phyloP scores from a whole-genome alignment of 2,329 filamentous ascomycete species.

The Penicillium italicum region DNA sequence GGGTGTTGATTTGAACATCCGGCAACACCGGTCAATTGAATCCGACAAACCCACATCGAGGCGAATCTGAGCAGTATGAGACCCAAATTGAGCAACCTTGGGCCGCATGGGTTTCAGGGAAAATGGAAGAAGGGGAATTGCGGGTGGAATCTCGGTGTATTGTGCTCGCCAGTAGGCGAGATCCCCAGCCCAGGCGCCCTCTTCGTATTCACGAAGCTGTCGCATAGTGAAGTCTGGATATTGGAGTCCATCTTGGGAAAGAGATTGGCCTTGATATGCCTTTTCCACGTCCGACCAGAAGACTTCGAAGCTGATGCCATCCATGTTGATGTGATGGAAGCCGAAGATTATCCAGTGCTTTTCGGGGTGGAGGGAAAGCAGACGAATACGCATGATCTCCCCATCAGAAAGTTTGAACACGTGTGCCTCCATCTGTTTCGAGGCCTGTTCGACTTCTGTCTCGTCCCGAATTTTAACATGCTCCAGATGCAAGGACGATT shows the following conservation, averaged over 20 bases:
- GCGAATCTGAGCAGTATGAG: slow-evolving; percentile 7
- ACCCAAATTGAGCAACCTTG: slow-evolving; percentile 9
- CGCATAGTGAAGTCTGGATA: slow-evolving; percentile 36
- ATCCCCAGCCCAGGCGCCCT: slow-evolving; percentile 27
- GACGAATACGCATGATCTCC: slow-evolving; percentile 22
- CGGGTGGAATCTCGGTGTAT: slow-evolving; percentile 7
- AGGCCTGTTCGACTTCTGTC: slow-evolving; percentile 22
- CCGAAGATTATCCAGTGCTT: slow-evolving; percentile 44
- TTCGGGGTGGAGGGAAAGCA: slow-evolving; percentile 15
- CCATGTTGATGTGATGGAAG: slow-evolving; percentile 52
- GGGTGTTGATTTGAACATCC: slow-evolving; percentile 30
- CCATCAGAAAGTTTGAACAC: slow-evolving; percentile 41
- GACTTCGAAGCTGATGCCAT: slow-evolving; percentile 46
- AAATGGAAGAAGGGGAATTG: slow-evolving; percentile 19
- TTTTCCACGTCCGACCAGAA: slow-evolving; percentile 47
- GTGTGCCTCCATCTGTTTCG: slow-evolving; percentile 25
- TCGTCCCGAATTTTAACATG: slow-evolving; percentile 8
- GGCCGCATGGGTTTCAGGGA: slow-evolving; percentile 9
- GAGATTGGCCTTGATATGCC: slow-evolving; percentile 37
- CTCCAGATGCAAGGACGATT: slow-evolving; percentile 29
- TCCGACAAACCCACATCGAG: slow-evolving; percentile 5
- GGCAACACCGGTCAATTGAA: slow-evolving; percentile 15
- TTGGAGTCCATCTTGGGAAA: slow-evolving; percentile 25
- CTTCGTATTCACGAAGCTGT: slow-evolving; percentile 30
- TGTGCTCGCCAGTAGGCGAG: slow-evolving; percentile 17